phyloP scores from a whole-genome alignment of 768 basidiomycete genomes.

The Kwoniella mangroviensis region DNA sequence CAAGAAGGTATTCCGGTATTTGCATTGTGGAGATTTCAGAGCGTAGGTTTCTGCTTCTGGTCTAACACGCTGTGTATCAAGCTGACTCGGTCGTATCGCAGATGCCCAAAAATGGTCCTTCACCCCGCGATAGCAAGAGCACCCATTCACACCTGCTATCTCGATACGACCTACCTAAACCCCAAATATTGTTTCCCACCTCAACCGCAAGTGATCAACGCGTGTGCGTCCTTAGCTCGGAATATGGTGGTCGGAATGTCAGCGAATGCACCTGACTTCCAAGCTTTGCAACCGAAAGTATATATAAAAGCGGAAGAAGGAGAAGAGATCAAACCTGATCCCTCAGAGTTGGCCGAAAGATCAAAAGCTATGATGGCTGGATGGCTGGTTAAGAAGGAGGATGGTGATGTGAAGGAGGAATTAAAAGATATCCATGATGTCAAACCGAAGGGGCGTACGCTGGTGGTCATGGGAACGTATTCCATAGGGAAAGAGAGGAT shows the following conservation, averaged over 20 bases:
- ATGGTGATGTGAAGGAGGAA: conserved; percentile 35
- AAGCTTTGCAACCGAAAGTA: conserved; percentile 29
- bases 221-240: conserved; percentile 82
- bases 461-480: conserved; percentile 69
- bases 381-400: conserved; percentile 59
- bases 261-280: conserved; percentile 34
- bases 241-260: conserved; percentile 61
- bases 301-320: conserved; percentile 33
- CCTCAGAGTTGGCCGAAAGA: conserved; percentile 57
- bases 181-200: conserved; percentile 95
- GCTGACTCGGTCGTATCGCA: conserved; percentile 49
- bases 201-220: conserved; percentile 89
- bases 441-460: conserved; percentile 47
- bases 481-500: conserved; percentile 97
- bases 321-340: conserved; percentile 43
- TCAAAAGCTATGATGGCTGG: conserved; percentile 52
- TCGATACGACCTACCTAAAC: conserved; percentile 95
- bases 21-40: conserved; percentile 82
- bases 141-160: conserved; percentile 80
- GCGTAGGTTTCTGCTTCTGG: conserved; percentile 36
- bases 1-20: conserved; percentile 74
- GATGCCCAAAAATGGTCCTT: conserved; percentile 81
- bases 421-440: conserved; percentile 29
- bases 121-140: conserved; percentile 85
- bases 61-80: background rate